Evolutionary conservation across 2,329 filamentous ascomycete species (phyloP).

Genomic region (Fonsecaea nubica): DNA sequence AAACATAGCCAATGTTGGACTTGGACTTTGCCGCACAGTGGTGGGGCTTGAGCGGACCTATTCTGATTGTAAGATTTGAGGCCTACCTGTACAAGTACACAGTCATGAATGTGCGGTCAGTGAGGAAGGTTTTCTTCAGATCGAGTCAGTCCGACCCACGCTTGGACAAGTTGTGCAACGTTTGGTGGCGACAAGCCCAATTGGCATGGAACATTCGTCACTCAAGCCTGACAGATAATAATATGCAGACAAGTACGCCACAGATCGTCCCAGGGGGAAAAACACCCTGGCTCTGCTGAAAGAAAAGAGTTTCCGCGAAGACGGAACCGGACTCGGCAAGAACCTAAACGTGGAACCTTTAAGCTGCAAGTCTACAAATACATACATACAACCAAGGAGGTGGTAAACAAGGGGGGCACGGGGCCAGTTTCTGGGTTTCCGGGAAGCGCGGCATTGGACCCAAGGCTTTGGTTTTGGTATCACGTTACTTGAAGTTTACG

Average conservation of each 20-base stretch:
- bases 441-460: neutral
- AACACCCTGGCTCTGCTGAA: neutral
- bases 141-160: neutral
- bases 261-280: neutral
- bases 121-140: neutral
- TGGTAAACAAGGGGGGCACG: neutral
- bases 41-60: neutral
- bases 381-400: neutral
- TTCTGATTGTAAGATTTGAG: too few species aligned
- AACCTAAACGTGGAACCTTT: neutral
- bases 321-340: neutral
- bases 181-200: neutral
- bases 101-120: neutral
- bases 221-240: too few species aligned
- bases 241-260: neutral
- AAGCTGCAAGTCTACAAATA: too few species aligned
- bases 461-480: neutral
- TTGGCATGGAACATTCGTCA: too few species aligned
- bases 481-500: neutral
- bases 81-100: too few species aligned
- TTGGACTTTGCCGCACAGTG: neutral
- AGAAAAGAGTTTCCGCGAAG: neutral
- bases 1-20: neutral
- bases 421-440: neutral
- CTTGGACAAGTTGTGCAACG: neutral